These are phyloP conservation scores for Lactarius vividus DNA, from an alignment of 768 basidiomycete genomes.

Conservation along the genomic window DNA sequence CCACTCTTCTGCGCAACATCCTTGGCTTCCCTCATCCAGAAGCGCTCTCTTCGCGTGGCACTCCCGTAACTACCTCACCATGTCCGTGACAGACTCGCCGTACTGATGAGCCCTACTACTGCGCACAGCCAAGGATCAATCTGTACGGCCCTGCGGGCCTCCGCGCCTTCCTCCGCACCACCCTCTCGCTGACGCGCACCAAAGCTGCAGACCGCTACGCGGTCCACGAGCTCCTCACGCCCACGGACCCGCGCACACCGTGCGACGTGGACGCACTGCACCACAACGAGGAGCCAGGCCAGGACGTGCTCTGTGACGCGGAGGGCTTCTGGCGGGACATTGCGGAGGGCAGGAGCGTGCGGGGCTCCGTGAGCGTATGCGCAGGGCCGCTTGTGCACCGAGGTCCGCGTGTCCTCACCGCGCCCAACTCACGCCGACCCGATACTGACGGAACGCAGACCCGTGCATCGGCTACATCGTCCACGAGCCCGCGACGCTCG, in stretches of 20 bases:
- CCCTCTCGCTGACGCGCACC: conserved; percentile 65
- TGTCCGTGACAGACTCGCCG: background rate
- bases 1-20: conserved; percentile 59
- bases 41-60: conserved; percentile 26
- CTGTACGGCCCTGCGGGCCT: conserved; percentile 81
- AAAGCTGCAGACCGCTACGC: conserved; percentile 59
- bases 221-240: conserved; percentile 73
- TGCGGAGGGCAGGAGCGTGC: conserved; percentile 38
- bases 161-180: conserved; percentile 68
- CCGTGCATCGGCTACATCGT: conserved; percentile 80
- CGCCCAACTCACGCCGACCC: background rate
- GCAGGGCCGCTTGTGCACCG: conserved; percentile 78
- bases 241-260: conserved; percentile 51
- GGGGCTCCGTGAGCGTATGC: conserved; percentile 53
- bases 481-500: conserved; percentile 44
- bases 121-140: conserved; percentile 49
- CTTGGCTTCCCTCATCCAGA: conserved; percentile 47
- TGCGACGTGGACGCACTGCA: conserved; percentile 53
- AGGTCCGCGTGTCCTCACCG: conserved; percentile 43
- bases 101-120: background rate
- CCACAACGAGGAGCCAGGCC: conserved; percentile 60
- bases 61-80: background rate
- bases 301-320: conserved; percentile 50
- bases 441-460: conserved; percentile 40
- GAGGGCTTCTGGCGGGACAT: conserved; percentile 70